Conservation (phyloP, 345 rosid genomes). For the Heritiera littoralis region DNA sequence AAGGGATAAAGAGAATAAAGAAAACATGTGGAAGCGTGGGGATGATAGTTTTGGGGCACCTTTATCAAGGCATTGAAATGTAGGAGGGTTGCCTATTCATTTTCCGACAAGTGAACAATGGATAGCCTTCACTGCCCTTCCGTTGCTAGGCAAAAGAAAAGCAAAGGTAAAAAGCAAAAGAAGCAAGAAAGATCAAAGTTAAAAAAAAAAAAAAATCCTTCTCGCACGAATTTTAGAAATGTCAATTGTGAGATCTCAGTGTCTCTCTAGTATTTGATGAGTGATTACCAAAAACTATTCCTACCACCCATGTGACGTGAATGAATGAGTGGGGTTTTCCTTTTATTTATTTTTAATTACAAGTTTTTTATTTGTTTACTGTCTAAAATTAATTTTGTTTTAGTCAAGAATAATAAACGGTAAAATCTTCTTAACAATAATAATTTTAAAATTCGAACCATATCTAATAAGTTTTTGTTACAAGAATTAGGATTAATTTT, state of each 20-base stretch:
- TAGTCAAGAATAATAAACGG: no score
- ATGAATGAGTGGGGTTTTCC: conserved; percentile 8
- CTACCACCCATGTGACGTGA: conserved; percentile 8
- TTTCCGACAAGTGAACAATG: conserved; percentile 53
- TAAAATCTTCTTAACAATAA: no score
- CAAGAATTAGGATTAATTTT: no score
- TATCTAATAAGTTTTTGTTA: no score
- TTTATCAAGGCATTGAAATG: conserved; percentile 35
- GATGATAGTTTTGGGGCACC: conserved; percentile 25
- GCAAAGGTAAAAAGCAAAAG: not conserved
- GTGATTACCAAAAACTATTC: conserved; percentile 1
- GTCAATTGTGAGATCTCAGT: not conserved
- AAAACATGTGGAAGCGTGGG: not conserved
- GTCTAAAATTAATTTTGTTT: no score
- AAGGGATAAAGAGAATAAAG: not conserved
- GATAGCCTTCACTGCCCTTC: conserved; percentile 41
- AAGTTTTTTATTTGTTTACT: no score
- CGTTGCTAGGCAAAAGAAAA: conserved; percentile 31
- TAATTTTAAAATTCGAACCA: no score
- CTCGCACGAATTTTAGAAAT: not conserved
- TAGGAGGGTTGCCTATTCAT: conserved; percentile 44
- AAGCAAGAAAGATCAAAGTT: not conserved
- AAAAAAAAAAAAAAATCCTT: not conserved
- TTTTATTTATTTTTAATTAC: not conserved
- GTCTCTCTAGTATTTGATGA: not conserved